Conservation (phyloP, 2,329 filamentous ascomycete species). For the Penicillium hordei region DNA sequence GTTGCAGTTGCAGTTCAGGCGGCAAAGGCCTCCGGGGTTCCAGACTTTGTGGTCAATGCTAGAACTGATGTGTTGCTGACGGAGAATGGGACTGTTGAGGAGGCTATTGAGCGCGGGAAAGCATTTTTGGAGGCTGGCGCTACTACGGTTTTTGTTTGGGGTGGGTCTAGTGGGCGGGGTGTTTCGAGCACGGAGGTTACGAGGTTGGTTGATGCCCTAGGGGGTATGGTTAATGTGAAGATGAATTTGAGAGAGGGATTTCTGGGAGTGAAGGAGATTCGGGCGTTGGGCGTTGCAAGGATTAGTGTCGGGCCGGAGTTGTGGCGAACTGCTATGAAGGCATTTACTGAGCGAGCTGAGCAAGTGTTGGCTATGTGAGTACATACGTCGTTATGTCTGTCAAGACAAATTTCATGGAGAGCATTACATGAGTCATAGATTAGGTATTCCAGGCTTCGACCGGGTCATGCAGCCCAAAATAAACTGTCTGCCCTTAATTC, state of each 20-base stretch:
- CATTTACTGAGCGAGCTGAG: slow-evolving; percentile 33
- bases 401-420: no score
- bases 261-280: slow-evolving; percentile 48
- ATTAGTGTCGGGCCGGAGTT: slow-evolving; percentile 57
- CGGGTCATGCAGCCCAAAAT: neutral
- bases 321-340: slow-evolving; percentile 44
- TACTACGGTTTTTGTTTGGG: slow-evolving; percentile 62
- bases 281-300: slow-evolving; percentile 54
- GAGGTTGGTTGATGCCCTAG: slow-evolving; percentile 50
- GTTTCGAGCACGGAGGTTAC: slow-evolving; percentile 50
- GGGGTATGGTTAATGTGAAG: slow-evolving; percentile 53
- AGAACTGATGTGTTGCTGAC: slow-evolving; percentile 54
- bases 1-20: slow-evolving; percentile 39
- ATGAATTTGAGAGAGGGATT: slow-evolving; percentile 39
- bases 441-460: neutral
- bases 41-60: slow-evolving; percentile 59
- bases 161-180: slow-evolving; percentile 46
- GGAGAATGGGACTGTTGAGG: slow-evolving; percentile 41
- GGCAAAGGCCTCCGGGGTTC: slow-evolving; percentile 49
- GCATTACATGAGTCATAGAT: neutral
- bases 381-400: neutral
- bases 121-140: slow-evolving; percentile 61
- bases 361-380: slow-evolving; percentile 1
- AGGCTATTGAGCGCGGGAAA: slow-evolving; percentile 55
- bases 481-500: neutral